These are phyloP conservation scores for Leishmania tarentolae DNA, from an alignment of 208 protist species.

Conservation along the genomic window DNA sequence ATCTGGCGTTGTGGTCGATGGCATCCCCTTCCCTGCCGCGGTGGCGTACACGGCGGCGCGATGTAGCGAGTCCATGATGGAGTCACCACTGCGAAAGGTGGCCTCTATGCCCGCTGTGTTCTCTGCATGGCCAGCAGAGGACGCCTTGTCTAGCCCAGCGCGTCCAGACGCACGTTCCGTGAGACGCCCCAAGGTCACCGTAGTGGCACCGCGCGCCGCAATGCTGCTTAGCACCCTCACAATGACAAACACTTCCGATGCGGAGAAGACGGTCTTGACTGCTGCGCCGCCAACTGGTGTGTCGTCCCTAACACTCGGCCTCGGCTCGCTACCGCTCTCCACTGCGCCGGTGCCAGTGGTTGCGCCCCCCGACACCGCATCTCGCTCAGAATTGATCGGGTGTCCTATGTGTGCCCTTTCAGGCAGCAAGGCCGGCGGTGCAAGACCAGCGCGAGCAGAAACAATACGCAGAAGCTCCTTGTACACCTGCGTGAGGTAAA, in stretches of 20 bases:
- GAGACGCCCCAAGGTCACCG: background rate
- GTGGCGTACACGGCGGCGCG: conserved; percentile 14
- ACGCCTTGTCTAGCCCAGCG: background rate
- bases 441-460: background rate
- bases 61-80: conserved; percentile 9
- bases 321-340: background rate
- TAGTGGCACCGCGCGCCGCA: conserved; percentile 7
- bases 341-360: background rate
- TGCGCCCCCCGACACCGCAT: background rate
- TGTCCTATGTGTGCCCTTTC: background rate
- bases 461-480: conserved; percentile 16
- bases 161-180: background rate
- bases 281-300: background rate
- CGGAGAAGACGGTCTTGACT: background rate
- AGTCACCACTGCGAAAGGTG: background rate
- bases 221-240: conserved; percentile 29
- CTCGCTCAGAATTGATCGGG: background rate
- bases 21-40: background rate
- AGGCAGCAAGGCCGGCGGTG: background rate
- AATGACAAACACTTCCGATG: conserved; percentile 21
- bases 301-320: background rate
- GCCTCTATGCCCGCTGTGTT: background rate
- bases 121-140: background rate
- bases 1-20: background rate
- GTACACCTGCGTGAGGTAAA: conserved; percentile 26